Evolutionary conservation across 768 basidiomycete species (phyloP), one percentile per base, ranked within the genome.

Genomic region (Lentinula boryana): DNA sequence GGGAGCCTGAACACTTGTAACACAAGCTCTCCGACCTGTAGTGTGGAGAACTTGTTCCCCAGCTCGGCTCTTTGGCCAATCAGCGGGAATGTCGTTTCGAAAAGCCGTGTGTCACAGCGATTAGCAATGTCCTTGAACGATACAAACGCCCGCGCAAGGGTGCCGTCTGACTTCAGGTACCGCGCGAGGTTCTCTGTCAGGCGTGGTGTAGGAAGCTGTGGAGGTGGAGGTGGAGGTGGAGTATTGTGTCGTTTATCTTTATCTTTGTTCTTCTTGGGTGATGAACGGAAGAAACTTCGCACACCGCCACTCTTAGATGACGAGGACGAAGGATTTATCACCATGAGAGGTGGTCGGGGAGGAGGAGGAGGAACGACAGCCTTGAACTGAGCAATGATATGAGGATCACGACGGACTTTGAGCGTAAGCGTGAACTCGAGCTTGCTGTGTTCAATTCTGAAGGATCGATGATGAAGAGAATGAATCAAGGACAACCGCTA

Each of bases 341-440:
- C 73, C 5, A 75, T 71, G 43, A 72, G 75, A 53, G 73, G 78
- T 48, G 71, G 75, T 32, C 62, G 66, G 0, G 79, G 75, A 5
- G 79, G 73, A 5, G 79, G 72, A n/a, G 81, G 71, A 21, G 84
- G 79, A 15, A 74, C 71, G 53, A 86, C 76, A 3, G 84, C 81
- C 65, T 89, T 89, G 71, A 88, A 86, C 67, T 94, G 91, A 2
- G 88, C 76, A 49, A 85, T 76, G 65, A 97, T 88, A 66, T 97
- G 93, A 33, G 91, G 84, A 70, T 95, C 93, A 50, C 88, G 85
- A 50, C 89, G 86, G 66, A 98, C 78, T 69, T 94, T 95, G 66
- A 98, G 74, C 1, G 88, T 91, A 23, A 98, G 80, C 3, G 93
- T 93, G 74, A 98, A 97, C 70, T 97, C 94, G 58, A 98, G 85